Conservation (phyloP, 176 grass and related monocot genomes). For the Chrysopogon serrulatus region DNA sequence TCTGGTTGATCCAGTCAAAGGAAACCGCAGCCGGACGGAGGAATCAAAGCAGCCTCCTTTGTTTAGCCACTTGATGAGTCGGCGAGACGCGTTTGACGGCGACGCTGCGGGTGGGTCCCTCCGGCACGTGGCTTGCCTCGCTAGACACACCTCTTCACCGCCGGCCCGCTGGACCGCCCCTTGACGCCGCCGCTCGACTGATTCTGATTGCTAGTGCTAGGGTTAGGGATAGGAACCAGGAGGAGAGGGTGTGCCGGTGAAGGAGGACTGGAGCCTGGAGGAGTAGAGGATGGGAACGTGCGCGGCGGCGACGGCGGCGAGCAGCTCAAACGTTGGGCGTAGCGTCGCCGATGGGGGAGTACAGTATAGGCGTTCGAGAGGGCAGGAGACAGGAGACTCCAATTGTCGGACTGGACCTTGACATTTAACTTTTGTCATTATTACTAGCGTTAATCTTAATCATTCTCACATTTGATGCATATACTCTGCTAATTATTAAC, state of each 20-base stretch:
- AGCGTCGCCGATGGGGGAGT: background rate
- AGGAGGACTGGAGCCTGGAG: background rate
- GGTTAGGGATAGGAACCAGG: background rate
- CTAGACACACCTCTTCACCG: background rate
- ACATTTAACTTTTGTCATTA: too few relatives aligned
- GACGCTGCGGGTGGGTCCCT: background rate
- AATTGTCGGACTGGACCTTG: too few relatives aligned
- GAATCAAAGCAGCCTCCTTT: background rate
- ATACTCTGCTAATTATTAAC: too few relatives aligned
- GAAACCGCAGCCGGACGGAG: background rate
- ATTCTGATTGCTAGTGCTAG: conserved; percentile 41
- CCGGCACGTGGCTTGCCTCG: background rate
- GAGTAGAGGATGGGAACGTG: background rate
- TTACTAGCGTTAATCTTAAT: too few relatives aligned
- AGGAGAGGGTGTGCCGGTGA: background rate
- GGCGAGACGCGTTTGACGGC: background rate
- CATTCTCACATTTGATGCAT: too few relatives aligned
- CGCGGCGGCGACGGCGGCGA: too few relatives aligned
- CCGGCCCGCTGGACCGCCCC: background rate
- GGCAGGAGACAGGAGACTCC: too few relatives aligned
- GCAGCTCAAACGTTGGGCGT: background rate
- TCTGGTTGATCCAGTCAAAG: conserved; percentile 14
- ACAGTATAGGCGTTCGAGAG: too few relatives aligned
- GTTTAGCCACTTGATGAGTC: background rate
- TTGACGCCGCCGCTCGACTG: background rate